Evolutionary conservation across 2,329 filamentous ascomycete species (phyloP).

Genomic region (Pseudogymnoascus sp.): DNA sequence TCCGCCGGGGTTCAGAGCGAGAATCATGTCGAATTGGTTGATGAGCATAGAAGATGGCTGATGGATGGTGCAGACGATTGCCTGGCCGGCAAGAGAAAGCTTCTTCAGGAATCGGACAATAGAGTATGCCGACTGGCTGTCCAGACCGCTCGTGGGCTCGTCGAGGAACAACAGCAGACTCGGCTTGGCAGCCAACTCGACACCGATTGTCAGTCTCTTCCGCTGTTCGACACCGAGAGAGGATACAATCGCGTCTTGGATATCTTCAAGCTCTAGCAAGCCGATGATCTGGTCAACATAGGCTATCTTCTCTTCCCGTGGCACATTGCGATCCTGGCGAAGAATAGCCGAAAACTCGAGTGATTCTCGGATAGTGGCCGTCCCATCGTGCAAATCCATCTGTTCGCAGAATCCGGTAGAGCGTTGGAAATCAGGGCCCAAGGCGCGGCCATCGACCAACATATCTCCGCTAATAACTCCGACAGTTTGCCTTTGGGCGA

Average conservation of each 20-base stretch:
- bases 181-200: conserved; percentile 48
- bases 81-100: conserved; percentile 46
- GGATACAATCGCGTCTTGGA: conserved; percentile 56
- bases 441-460: conserved; percentile 54
- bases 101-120: conserved; percentile 56
- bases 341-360: conserved; percentile 82
- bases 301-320: conserved; percentile 69
- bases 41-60: conserved; percentile 47
- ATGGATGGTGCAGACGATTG: conserved; percentile 47
- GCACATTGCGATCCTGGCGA: conserved; percentile 67
- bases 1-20: conserved; percentile 58
- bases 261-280: conserved; percentile 59
- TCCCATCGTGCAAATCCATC: conserved; percentile 79
- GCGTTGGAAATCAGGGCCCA: conserved; percentile 77
- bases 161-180: conserved; percentile 54
- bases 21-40: conserved; percentile 49
- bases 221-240: conserved; percentile 55
- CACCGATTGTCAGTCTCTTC: conserved; percentile 54
- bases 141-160: conserved; percentile 54
- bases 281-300: conserved; percentile 69
- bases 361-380: conserved; percentile 79
- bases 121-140: conserved; percentile 55
- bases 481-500: conserved; percentile 79
- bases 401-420: conserved; percentile 73
- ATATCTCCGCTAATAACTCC: conserved; percentile 83